Evolutionary conservation across 2,329 filamentous ascomycete species (phyloP).

Genomic region (Fusarium continuum): DNA sequence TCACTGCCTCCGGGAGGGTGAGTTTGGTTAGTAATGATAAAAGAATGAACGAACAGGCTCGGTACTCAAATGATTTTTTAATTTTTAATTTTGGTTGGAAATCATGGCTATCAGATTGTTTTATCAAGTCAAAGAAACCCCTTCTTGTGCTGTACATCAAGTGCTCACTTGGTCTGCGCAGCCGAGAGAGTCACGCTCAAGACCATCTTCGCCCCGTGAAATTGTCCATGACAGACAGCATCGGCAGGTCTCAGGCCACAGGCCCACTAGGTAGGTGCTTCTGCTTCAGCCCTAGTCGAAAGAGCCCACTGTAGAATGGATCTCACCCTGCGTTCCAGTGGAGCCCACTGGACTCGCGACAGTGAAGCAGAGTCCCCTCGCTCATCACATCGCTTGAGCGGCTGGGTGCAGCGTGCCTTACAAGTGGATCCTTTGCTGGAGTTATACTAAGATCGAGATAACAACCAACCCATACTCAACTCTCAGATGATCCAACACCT

Average conservation of each 20-base stretch:
- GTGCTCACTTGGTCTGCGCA: constrained; percentile 29
- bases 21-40: not conserved
- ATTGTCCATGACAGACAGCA: constrained; percentile 39
- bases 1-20: constrained; percentile 9
- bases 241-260: too few relatives aligned
- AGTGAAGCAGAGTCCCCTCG: not conserved
- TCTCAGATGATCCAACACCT: constrained; percentile 19
- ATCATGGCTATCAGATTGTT: too few relatives aligned
- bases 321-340: constrained; percentile 24
- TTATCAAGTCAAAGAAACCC: not conserved
- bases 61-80: not conserved
- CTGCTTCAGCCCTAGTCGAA: too few relatives aligned
- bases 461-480: constrained; percentile 19
- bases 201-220: constrained; percentile 13
- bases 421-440: constrained; percentile 13
- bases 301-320: constrained; percentile 18
- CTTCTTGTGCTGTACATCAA: too few relatives aligned
- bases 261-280: too few relatives aligned
- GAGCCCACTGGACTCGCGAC: not conserved
- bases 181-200: constrained; percentile 26
- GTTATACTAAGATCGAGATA: constrained; percentile 22
- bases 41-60: not conserved
- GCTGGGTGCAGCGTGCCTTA: constrained; percentile 15
- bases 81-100: too few relatives aligned
- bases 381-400: not conserved